Base-by-base conservation (phyloP, 1,284 basidiomycete genomes). In the Ustilago vetiveriae region DNA sequence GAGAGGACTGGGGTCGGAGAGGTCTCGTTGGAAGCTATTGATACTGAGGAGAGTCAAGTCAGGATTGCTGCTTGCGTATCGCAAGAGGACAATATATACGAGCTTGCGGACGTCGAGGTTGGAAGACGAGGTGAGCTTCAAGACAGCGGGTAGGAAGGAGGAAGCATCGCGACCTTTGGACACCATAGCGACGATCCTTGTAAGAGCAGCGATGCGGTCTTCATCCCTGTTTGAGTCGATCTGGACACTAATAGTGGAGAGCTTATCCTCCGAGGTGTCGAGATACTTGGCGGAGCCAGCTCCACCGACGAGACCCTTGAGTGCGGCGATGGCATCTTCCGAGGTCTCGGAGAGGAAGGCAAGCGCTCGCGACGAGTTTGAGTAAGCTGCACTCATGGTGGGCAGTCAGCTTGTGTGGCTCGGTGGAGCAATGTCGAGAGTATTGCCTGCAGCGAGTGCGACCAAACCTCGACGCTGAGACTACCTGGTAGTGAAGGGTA, bases 1-100 rank as follows among this genome's bases (percentile, higher is more conserved):
- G 72, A 98, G 88, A 0, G 96, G 95, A 60, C 90, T 96, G 8
- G 89, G 85, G 78, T 98, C 95, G 2, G 90, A 89, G 17, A 98
- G 86, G 83, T 99, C 96, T 82, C 94, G 93, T 83, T 99, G 96
- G 81, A 98, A 98, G 10, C 95, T 96, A 84, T 99, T 99, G 85
- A 99, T 96, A 6, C 94, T 95, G 22, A 99, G 86, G 32, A 99
- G 85, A 0, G 96, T 91, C 48, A 98, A 88, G 83, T 98, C 96
- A 8, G 95, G 94, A 19, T 77, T 75, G 39, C 35, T 55, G 42
- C 60, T 71, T 39, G 95, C 94, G 83, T 96, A 95, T 64, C 93
- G 89, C 35, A 98, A 85, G 63, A 98, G 89, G 83, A 95, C 97
- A 73, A 98, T 95, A 83, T 98, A 98, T 39, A 98, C 94, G 54